Conservation (phyloP, 306 rosid species). For the Hippophae gyantsensis region DNA sequence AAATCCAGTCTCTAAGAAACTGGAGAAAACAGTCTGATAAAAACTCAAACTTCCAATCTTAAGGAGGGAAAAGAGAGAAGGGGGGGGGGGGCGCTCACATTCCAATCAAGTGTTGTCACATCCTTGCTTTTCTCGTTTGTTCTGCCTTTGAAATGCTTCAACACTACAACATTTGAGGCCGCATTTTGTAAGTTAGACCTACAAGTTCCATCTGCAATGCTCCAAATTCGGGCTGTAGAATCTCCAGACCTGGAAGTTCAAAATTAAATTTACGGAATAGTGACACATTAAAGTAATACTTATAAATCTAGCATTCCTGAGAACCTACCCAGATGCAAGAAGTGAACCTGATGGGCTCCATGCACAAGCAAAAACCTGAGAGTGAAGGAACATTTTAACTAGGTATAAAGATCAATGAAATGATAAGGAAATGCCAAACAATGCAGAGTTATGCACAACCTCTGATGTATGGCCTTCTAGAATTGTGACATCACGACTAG, state of each 20-base stretch:
- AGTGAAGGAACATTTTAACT: slow-evolving; percentile 8
- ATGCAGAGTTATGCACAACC: slow-evolving; percentile 26
- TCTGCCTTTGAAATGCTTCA: slow-evolving; percentile 50
- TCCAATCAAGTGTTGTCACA: slow-evolving; percentile 74
- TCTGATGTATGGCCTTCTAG: slow-evolving; percentile 66
- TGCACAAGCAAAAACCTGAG: slow-evolving; percentile 66
- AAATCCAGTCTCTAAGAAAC: not conserved
- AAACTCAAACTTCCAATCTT: not conserved
- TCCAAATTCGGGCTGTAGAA: slow-evolving; percentile 68
- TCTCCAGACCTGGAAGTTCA: slow-evolving; percentile 52
- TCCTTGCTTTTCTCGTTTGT: slow-evolving; percentile 58
- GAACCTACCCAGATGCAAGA: slow-evolving; percentile 69
- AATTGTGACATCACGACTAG: slow-evolving; percentile 31
- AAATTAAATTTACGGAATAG: too few relatives aligned
- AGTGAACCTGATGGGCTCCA: slow-evolving; percentile 62
- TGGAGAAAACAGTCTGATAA: not conserved
- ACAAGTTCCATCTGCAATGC: slow-evolving; percentile 29
- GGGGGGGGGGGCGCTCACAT: slow-evolving; percentile 33
- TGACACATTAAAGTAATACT: too few relatives aligned
- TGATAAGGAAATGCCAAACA: slow-evolving; percentile 1
- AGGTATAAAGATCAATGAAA: not conserved
- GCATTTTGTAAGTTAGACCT: slow-evolving; percentile 30
- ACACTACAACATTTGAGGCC: slow-evolving; percentile 28
- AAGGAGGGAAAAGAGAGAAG: slow-evolving; percentile 3
- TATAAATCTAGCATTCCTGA: too few relatives aligned